Evolutionary conservation across 768 basidiomycete genomes (phyloP).

Genomic region (Boletellus ananas): DNA sequence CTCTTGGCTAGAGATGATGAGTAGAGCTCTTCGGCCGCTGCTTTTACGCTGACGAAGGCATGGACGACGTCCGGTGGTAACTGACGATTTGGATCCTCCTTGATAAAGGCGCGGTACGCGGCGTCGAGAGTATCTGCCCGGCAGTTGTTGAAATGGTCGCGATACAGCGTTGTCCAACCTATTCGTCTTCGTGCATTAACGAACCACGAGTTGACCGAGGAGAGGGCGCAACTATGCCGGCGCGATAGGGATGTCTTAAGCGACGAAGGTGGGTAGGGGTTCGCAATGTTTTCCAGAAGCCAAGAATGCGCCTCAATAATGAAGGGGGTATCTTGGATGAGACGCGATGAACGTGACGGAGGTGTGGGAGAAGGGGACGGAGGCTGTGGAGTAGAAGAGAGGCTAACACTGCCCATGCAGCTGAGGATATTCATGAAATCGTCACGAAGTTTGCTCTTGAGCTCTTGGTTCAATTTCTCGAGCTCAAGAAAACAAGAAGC

Average conservation of each 20-base stretch:
- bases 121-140: conserved; percentile 23
- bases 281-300: conserved; percentile 43
- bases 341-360: background rate
- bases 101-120: conserved; percentile 21
- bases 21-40: conserved; percentile 27
- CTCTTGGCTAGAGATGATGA: conserved; percentile 25
- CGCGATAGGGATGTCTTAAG: conserved; percentile 29
- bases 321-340: background rate
- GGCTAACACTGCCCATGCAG: too few species aligned
- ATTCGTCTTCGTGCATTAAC: conserved; percentile 42
- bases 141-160: conserved; percentile 19
- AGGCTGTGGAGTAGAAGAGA: too few species aligned
- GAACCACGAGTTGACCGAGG: conserved; percentile 46
- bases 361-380: background rate
- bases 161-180: conserved; percentile 46
- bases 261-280: conserved; percentile 45
- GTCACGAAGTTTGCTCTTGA: too few species aligned
- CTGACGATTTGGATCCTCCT: conserved; percentile 7
- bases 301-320: conserved; percentile 34
- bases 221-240: conserved; percentile 17
- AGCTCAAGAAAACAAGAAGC: too few species aligned
- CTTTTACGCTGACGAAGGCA: conserved; percentile 30
- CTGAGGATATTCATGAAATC: too few species aligned
- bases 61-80: conserved; percentile 6
- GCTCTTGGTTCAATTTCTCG: too few species aligned